Base-by-base conservation (phyloP, 208 protist genomes). In the Leishmania gerbilli region DNA sequence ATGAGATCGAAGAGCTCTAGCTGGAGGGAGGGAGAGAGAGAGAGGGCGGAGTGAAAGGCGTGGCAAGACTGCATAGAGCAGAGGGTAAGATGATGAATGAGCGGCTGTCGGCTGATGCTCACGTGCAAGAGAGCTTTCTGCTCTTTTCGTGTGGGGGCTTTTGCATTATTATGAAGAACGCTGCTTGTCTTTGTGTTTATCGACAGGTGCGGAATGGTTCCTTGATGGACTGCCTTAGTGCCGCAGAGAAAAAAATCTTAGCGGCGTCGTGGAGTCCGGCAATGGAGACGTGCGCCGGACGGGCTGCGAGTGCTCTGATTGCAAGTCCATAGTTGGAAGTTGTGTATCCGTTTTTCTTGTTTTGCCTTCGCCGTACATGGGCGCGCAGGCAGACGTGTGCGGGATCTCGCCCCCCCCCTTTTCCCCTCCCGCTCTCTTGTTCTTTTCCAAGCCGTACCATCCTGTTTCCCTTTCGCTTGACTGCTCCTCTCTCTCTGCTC, bases 1-100 rank as follows among this genome's bases (percentile, higher is more conserved):
- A 99, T 85, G 95, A 98, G 58, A 76, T 96, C 21, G 77, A 85
- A 37, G 82, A 79, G 77, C 77, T 85, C 24, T 80, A 84, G 62
- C 31, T 76, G 51, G 7, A 21, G 9, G 34, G 42, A 31, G 19
- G 42, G n/a, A 31, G 45, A 56, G 37, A 9, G 74, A 75, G 37
- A 9, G 74, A 4, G 3, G 37, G 27, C 13, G 5, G 71, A 15
- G 71, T 74, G 24, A 11, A 60, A 42, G 7, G n/a, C n/a, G 27
- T 45, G 6, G 24, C 7, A 27, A 31, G 11, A 51, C 71, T 21
- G 40, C 34, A 37, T 47, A 42, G n/a, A 34, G 51, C 49, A 19
- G 51, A 64, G 49, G 31, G 49, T n/a, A 74, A 31, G 45, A 11
- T 19, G 11, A 13, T 17, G 15, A 34, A 74, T 53, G 24, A 45